Evolutionary conservation across 1,284 basidiomycete species (phyloP), one percentile per base, ranked within the genome.

Genomic region (Coniferiporia sulphurascens): DNA sequence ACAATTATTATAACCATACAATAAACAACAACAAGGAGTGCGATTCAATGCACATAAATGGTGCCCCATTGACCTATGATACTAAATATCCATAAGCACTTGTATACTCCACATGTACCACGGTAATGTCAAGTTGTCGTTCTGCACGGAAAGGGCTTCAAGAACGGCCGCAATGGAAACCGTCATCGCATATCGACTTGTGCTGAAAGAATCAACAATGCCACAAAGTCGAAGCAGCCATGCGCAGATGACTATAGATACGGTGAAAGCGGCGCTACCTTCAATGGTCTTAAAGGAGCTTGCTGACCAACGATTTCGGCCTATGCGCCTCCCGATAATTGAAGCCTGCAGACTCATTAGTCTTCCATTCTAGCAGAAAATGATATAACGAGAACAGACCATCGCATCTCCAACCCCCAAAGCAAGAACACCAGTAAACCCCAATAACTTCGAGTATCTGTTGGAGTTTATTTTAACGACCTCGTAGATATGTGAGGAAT

Each of bases 341-440:
- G 94, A 97, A 15, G 97, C 94, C 89, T 92, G 62, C 43, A 34
- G 43, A 32, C 38, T 38, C 8, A 13, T 62, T 41, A 62, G 43
- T n/a, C 44, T 57, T 32, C 19, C 49, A 13, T 48, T 59, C 22
- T 38, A 46, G 38, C 44, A 21, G 32, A 51, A 56, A 41, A 21
- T 21, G 5, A 27, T 27, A 35, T 44, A 48, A 45, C 35, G 5
- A 46, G 17, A 19, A 80, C 86, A 66, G 64, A 91, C 93, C 68
- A 97, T 73, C 5, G 95, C 93, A 74, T 99, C 97, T 8, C 97
- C 97, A 41, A 99, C 82, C 0, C 97, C 97, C 10, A 99, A 76
- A 0, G 88, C 85, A 17, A 99, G 78, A 13, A 96, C 88, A 2
- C 97, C 96, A n/a, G 93, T 95, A 68, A 90, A 91, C 66, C 87